Evolutionary conservation across 2,329 filamentous ascomycete species (phyloP).

Genomic region (Ustilaginoidea virens): DNA sequence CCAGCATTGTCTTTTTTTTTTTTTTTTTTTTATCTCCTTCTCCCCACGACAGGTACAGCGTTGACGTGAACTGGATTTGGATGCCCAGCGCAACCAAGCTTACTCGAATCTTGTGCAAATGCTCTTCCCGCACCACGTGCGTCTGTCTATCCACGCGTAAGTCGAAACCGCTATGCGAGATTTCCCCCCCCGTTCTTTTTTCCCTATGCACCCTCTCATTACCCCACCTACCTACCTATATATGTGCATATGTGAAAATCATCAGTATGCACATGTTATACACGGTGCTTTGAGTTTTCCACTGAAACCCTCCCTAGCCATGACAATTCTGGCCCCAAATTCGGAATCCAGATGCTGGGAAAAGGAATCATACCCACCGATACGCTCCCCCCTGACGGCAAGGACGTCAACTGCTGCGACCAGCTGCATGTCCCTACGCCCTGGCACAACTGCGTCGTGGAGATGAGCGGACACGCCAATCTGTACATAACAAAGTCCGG

Average conservation of each 20-base stretch:
- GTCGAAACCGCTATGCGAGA: constrained; percentile 1
- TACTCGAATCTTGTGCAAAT: constrained; percentile 32
- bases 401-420: constrained; percentile 8
- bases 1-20: not conserved
- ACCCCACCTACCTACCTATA: not conserved
- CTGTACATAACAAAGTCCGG: constrained; percentile 11
- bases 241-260: no score
- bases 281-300: no score
- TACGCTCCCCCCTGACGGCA: constrained; percentile 12
- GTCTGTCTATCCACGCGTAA: constrained; percentile 31
- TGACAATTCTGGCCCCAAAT: constrained; percentile 24
- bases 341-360: constrained; percentile 23
- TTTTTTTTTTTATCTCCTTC: no score
- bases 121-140: constrained; percentile 26
- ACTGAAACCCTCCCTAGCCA: constrained; percentile 9
- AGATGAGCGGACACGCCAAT: constrained; percentile 8
- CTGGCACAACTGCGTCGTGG: constrained; percentile 26
- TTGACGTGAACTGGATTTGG: not conserved
- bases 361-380: constrained; percentile 16
- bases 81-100: constrained; percentile 29
- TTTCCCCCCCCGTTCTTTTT: not conserved
- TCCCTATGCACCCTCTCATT: not conserved
- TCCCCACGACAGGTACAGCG: no score
- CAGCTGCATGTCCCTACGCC: constrained; percentile 22
- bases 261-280: not conserved